Conservation (phyloP, 495 filamentous ascomycete genomes). For the Pyrenopolyporus hunteri region DNA sequence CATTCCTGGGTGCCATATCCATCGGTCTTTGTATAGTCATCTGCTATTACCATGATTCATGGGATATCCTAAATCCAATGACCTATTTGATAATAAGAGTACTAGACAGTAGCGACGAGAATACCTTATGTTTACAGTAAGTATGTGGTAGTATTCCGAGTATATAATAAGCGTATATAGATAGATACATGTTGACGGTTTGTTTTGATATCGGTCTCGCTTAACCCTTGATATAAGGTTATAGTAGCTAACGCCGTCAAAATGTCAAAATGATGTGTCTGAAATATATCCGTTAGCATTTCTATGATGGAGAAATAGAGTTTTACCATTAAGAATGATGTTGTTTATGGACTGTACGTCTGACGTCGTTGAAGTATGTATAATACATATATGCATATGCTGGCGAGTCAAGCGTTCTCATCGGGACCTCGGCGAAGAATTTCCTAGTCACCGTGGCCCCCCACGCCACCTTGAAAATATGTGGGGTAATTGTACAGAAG, state of each 20-base stretch:
- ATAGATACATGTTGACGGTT: too few species aligned
- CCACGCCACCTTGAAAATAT: conserved; percentile 12
- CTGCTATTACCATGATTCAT: conserved; percentile 17
- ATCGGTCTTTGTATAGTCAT: neutral
- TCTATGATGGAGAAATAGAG: neutral
- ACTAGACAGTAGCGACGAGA: too few species aligned
- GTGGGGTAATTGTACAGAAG: neutral
- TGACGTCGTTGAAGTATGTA: conserved; percentile 3
- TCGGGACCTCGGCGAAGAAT: too few species aligned
- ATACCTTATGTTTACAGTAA: too few species aligned
- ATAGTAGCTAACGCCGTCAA: too few species aligned
- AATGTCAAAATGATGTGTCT: too few species aligned
- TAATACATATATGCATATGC: neutral
- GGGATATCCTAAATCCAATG: too few species aligned
- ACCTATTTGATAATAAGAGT: neutral
- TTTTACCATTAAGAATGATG: neutral
- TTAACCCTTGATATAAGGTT: too few species aligned
- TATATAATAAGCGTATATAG: too few species aligned
- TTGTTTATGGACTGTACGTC: neutral
- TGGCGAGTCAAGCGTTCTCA: neutral
- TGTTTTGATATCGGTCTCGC: too few species aligned
- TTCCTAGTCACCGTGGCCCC: too few species aligned
- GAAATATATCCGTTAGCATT: neutral
- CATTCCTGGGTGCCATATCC: conserved; percentile 49
- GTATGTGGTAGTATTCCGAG: too few species aligned